Base-by-base conservation (phyloP, 129 eudicot genomes). In the Escallonia rubra region DNA sequence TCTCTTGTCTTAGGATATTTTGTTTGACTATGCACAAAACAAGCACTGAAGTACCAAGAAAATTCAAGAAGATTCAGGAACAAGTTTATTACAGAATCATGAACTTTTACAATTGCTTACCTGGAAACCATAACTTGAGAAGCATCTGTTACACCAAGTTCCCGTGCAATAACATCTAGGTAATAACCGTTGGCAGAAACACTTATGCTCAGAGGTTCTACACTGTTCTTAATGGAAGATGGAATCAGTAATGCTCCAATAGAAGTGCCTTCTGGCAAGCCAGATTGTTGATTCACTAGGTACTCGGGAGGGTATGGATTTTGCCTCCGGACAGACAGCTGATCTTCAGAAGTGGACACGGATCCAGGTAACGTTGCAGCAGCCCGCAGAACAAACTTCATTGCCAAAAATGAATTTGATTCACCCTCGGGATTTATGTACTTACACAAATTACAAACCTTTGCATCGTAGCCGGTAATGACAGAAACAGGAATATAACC, bases 161-260 rank as follows among this genome's bases (percentile, higher is more conserved):
- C 90, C 63, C 70, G 70, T 43, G 97, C 96, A 75, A 94, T 87
- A 63, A 61, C 87, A 81, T 94, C 99, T 67, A 94, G 80, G 83
- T 89, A 89, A 87, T 89, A 94, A 63, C 59, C 80, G 44, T 63
- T 72, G 39, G 64, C 62, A 63, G 78, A 68, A 73, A 87, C 76
- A 76, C 87, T 78, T 46, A 89, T 79, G 43, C 74, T 64, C 80
- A 87, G 39, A 43, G 85, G 63, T 63, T 75, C 80, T 65, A 84
- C 83, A 72, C 53, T 71, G 67, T 77, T 74, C 41, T 82, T 88
- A 51, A 52, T 46, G 67, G 74, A 64, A 75, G 48, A 80, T 42
- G 99, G 97, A 67, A 93, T 62, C 7, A 79, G 83, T 58, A 93
- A 65, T 66, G 65, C 95, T 64, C 60, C 69, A 48, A 86, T 14